Evolutionary conservation across 805 yeast species (phyloP), one percentile per base, ranked within the genome.

Genomic region (Saccharomyces eubayanus): DNA sequence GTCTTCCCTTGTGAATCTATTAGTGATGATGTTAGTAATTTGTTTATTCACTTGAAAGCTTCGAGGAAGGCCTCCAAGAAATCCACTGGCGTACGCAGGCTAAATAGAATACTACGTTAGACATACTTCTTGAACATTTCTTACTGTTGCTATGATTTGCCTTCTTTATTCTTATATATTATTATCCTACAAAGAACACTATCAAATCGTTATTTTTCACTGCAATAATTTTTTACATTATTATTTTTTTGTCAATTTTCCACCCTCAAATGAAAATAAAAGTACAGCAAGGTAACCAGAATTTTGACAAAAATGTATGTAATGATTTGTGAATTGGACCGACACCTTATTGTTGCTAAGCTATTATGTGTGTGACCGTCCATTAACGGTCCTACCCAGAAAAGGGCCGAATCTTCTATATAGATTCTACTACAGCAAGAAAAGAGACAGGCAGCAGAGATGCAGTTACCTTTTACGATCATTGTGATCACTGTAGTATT

Each of bases 1-100:
- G 66, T 91, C 97, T 46, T 89, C 96, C 59, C 81, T 84, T 30
- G 89, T 79, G 73, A 90, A 89, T 67, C 82, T 78, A 50, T 31
- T 31, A 27, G 47, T 49, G 51, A 48, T 51, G 45, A 45, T 27
- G 52, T 47, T 45, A 31, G 31, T 30, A 47, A 11, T 28, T 9
- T 28, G 49, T 14, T 21, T 11, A 16, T 12, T 47, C 21, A 27
- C 21, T 36, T 16, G 12, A 16, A 36, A 11, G 24, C 20, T 11
- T 9, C 8, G 4, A 36, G 12, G 20, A 36, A 36, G 5, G 9
- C 11, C 11, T 36, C 5, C 24, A 24, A 16, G 3, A 36, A 16
- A 36, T 8, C 21, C 43, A 36, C 2, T 36, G 24, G 24, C 24
- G 2, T 24, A 24, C 24, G 24, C 24, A 24, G 16, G 8, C 16